Evolutionary conservation across 148 eudicot species (phyloP).

Genomic region (Amaranthus cruentus): DNA sequence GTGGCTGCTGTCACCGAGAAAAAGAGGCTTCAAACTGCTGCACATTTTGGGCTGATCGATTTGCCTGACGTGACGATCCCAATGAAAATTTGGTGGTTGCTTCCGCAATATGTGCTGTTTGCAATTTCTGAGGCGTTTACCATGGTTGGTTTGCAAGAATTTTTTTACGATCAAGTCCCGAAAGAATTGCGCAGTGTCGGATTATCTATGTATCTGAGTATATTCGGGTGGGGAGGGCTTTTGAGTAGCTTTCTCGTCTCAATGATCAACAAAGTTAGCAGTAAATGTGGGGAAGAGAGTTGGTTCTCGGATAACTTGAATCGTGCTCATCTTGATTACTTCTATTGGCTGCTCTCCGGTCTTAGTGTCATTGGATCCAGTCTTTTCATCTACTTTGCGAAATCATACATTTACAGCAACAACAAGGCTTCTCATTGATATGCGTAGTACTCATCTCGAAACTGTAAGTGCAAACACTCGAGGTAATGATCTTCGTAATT

Average conservation of each 20-base stretch:
- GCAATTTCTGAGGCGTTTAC: conserved; percentile 47
- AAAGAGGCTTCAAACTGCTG: conserved; percentile 40
- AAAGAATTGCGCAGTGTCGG: conserved; percentile 52
- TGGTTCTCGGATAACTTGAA: conserved; percentile 61
- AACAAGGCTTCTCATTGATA: not conserved
- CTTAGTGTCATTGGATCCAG: conserved; percentile 20
- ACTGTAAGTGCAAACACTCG: no score
- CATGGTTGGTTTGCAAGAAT: conserved; percentile 63
- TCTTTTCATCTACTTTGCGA: conserved; percentile 23
- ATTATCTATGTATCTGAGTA: conserved; percentile 47
- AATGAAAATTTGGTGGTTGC: conserved; percentile 64
- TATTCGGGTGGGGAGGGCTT: conserved; percentile 56
- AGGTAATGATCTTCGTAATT: no score
- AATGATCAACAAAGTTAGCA: conserved; percentile 33
- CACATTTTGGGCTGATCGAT: conserved; percentile 35
- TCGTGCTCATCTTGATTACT: conserved; percentile 52
- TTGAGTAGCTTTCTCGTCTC: conserved; percentile 52
- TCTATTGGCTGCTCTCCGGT: conserved; percentile 60
- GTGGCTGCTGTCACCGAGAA: conserved; percentile 47
- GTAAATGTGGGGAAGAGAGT: conserved; percentile 30
- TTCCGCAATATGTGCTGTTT: conserved; percentile 49
- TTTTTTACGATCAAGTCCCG: conserved; percentile 60
- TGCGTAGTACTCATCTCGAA: no score
- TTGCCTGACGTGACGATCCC: conserved; percentile 39
- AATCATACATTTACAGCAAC: conserved; percentile 27